Evolutionary conservation across 345 rosid species (phyloP).

Genomic region (Gossypium herbaceum): DNA sequence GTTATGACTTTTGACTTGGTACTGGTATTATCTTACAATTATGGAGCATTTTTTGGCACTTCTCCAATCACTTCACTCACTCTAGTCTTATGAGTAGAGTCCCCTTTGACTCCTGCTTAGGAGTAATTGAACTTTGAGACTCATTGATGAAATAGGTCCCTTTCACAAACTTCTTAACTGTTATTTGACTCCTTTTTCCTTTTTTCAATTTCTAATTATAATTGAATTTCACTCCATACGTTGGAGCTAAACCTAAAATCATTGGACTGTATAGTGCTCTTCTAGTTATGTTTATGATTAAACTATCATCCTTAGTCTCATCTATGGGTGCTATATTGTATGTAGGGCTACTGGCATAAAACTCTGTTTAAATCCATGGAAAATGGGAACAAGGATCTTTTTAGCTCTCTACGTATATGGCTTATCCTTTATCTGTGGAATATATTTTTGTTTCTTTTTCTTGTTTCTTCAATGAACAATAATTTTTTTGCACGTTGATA

Average conservation of each 20-base stretch:
- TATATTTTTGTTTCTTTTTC: background rate
- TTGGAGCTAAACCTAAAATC: background rate
- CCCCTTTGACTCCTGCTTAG: background rate
- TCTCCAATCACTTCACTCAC: background rate
- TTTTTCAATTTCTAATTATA: background rate
- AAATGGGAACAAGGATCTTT: background rate
- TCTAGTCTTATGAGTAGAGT: too few relatives aligned
- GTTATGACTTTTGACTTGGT: background rate
- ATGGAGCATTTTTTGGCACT: background rate
- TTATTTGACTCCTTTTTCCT: background rate
- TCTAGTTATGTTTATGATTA: background rate
- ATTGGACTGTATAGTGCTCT: background rate
- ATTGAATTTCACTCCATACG: background rate
- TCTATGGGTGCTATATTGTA: background rate
- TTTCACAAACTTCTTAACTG: background rate
- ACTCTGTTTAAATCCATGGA: background rate
- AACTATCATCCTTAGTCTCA: background rate
- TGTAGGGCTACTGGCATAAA: background rate
- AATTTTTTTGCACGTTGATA: background rate
- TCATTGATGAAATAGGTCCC: background rate
- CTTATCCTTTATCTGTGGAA: background rate
- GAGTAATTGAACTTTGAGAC: background rate
- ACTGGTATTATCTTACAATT: background rate
- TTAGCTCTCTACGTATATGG: background rate
- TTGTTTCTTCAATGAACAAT: background rate